Percentiles rank a stretch among this genome's conserved stretches.
These are phyloP conservation scores for Tuber melanosporum DNA, from an alignment of 495 filamentous ascomycete genomes.

Conservation along the genomic window DNA sequence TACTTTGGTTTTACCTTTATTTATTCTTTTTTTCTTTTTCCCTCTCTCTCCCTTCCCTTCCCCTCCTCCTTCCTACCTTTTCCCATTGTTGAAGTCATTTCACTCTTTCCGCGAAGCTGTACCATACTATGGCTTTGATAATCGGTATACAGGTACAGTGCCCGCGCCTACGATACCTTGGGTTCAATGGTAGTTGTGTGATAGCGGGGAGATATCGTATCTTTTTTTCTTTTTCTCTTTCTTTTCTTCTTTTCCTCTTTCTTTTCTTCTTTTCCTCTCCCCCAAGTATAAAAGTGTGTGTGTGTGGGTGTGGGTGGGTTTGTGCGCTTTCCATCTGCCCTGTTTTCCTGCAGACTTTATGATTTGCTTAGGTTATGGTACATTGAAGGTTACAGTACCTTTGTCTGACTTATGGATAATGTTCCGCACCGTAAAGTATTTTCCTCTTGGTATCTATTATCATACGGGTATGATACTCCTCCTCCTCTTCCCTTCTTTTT, in stretches of 20 bases:
- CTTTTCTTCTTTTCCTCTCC: no score
- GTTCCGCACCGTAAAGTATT: neutral
- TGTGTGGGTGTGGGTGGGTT: neutral
- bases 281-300: neutral
- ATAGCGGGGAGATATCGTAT: neutral
- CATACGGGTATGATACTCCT: neutral
- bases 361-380: slow-evolving; percentile 1
- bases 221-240: neutral
- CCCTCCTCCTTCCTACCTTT: no score
- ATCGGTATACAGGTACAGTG: neutral
- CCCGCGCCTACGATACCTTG: neutral
- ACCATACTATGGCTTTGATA: neutral
- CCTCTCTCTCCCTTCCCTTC: neutral
- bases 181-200: neutral
- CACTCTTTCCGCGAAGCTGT: neutral
- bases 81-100: neutral
- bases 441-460: neutral
- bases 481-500: neutral
- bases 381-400: neutral
- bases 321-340: neutral
- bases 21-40: neutral
- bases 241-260: no score
- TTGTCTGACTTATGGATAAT: neutral
- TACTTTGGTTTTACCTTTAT: neutral
- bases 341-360: slow-evolving; percentile 3